Evolutionary conservation across 2,329 filamentous ascomycete genomes (phyloP).

Genomic region (Stachybotrys elegans): DNA sequence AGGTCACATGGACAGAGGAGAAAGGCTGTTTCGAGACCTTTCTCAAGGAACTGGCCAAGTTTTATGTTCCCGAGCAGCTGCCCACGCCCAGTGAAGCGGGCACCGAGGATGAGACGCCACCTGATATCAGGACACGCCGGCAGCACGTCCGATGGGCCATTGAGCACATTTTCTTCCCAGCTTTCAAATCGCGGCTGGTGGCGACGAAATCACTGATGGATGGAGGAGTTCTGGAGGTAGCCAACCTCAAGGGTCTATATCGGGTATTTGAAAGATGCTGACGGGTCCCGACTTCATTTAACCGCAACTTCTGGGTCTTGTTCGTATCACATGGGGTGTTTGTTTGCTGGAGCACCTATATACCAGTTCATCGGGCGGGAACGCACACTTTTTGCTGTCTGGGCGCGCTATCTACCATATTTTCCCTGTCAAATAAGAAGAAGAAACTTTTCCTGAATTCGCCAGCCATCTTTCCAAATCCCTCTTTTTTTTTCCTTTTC

Average conservation of each 20-base stretch:
- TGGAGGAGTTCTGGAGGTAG: constrained; percentile 74
- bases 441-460: too few relatives aligned
- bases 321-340: too few relatives aligned
- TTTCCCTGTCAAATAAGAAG: too few relatives aligned
- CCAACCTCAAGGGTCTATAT: constrained; percentile 88
- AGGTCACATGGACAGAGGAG: constrained; percentile 82
- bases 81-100: constrained; percentile 43
- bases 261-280: constrained; percentile 91
- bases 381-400: too few relatives aligned
- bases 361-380: too few relatives aligned
- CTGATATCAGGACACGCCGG: constrained; percentile 54
- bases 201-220: constrained; percentile 74
- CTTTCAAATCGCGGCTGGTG: constrained; percentile 76
- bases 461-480: too few relatives aligned
- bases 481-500: constrained; percentile 3
- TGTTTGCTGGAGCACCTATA: too few relatives aligned
- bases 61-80: constrained; percentile 84
- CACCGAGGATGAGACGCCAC: constrained; percentile 35
- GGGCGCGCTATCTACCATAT: too few relatives aligned
- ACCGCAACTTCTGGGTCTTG: too few relatives aligned
- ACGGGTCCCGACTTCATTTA: constrained; percentile 15
- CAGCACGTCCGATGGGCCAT: constrained; percentile 68
- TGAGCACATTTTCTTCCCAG: constrained; percentile 85
- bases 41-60: constrained; percentile 78
- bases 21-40: constrained; percentile 82